Evolutionary conservation across 106 monocot species (phyloP), one percentile per base, ranked within the genome.

Genomic region (Allium sativum): DNA sequence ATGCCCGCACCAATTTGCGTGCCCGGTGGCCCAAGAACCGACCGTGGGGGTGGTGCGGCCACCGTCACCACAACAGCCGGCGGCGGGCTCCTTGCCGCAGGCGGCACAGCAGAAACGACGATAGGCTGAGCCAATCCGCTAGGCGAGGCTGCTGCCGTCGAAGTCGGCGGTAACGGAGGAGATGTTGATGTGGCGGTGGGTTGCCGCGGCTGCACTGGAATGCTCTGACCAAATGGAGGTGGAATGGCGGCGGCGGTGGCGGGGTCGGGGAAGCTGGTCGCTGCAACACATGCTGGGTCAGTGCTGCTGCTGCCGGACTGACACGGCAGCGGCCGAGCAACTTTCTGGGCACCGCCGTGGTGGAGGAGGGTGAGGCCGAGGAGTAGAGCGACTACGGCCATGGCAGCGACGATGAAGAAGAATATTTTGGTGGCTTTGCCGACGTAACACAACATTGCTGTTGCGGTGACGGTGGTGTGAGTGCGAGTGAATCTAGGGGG

Each of bases 341-440:
- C 51, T 63, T 79, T 79, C 41, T 58, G 72, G 56, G 53, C 66
- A 52, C 66, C 18, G 46, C 68, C 48, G 53, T 65, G 87, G 59
- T 65, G 84, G 72, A 65, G 67, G 62, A 93, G 54, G 65, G 78
- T 77, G 73, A 89, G 59, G 65, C 79, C 80, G 18, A 80, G 43
- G 56, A 89, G 48, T 45, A 93, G 79, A 56, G 77, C 93, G 45
- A 53, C 55, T 42, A 74, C 53, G 18, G 77, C 52, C 7, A 79
- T 45, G 21, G 59, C 50, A 31, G 53, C 76, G 31, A 86, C 78
- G 22, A 89, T n/a, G 69, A 72, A 55, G 78, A 94, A 64, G 81
- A 86, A 94, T 76, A 94, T 94, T 83, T 94, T 94, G 58, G 89
- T 89, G 7, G 93, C 93, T 75, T 89, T 94, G 18, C 89, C 93